Evolutionary conservation across 176 grass and related monocot genomes (phyloP).

Genomic region (Phyllostachys edulis): DNA sequence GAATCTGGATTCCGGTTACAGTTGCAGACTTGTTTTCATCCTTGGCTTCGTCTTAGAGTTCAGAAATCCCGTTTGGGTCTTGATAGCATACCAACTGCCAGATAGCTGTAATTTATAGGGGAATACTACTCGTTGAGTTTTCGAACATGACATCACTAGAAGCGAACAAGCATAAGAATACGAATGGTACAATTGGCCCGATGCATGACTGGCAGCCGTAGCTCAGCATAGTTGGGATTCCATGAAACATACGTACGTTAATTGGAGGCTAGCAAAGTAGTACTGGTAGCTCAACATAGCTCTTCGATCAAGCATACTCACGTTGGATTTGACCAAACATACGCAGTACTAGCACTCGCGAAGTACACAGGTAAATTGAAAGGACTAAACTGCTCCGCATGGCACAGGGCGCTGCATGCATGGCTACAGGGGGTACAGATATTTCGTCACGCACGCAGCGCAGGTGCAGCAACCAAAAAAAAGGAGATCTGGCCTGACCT

Average conservation of each 20-base stretch:
- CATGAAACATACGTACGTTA: no score
- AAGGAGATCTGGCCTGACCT: slow-evolving; percentile 8
- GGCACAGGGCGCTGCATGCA: slow-evolving; percentile 1
- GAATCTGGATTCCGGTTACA: no score
- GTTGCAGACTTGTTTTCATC: background rate
- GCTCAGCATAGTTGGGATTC: no score
- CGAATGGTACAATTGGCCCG: background rate
- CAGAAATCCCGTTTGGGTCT: background rate
- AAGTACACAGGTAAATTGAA: no score
- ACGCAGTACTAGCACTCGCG: no score
- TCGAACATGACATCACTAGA: no score
- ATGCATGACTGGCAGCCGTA: background rate
- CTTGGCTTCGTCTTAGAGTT: background rate
- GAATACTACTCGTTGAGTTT: background rate
- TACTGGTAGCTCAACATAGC: no score
- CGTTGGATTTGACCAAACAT: no score
- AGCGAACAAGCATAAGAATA: no score
- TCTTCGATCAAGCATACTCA: no score
- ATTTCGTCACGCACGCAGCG: slow-evolving; percentile 34
- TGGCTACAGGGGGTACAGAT: slow-evolving; percentile 32
- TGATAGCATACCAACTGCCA: background rate
- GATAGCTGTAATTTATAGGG: background rate
- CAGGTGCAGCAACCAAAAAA: slow-evolving; percentile 2
- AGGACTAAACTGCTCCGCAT: background rate
- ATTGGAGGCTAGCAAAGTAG: no score